Evolutionary conservation across 2,329 filamentous ascomycete species (phyloP).

Genomic region (Kalmusia sp.): DNA sequence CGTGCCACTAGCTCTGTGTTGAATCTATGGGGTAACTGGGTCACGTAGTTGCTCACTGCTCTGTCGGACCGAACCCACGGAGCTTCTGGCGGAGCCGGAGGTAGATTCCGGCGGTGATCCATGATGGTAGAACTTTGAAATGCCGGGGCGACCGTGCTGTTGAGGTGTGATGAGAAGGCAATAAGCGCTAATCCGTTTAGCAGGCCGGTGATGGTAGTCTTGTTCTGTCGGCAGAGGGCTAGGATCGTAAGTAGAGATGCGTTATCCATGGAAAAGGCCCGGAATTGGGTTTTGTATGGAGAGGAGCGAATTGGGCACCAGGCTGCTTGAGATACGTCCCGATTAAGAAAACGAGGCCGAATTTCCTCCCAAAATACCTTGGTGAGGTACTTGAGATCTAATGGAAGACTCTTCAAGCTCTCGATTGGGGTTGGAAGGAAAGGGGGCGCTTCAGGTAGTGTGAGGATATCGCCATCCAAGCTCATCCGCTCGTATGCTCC

Average conservation of each 20-base stretch:
- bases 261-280: slow-evolving; percentile 20
- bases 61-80: slow-evolving; percentile 20
- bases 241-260: slow-evolving; percentile 20
- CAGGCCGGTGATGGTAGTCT: slow-evolving; percentile 29
- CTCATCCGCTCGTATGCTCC: slow-evolving; percentile 21
- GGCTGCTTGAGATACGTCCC: slow-evolving; percentile 16
- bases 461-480: slow-evolving; percentile 29
- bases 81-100: slow-evolving; percentile 20
- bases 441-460: slow-evolving; percentile 26
- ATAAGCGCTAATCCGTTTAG: slow-evolving; percentile 24
- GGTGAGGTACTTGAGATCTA: slow-evolving; percentile 18
- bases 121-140: slow-evolving; percentile 26
- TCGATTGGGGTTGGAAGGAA: slow-evolving; percentile 36
- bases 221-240: slow-evolving; percentile 25
- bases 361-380: slow-evolving; percentile 20
- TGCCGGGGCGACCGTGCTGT: slow-evolving; percentile 22
- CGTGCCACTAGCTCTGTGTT: slow-evolving; percentile 24
- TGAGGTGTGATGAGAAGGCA: slow-evolving; percentile 21
- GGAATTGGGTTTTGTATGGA: slow-evolving; percentile 22
- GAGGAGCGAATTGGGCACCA: slow-evolving; percentile 20
- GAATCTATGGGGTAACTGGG: slow-evolving; percentile 22
- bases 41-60: slow-evolving; percentile 26
- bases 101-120: slow-evolving; percentile 26
- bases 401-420: slow-evolving; percentile 21
- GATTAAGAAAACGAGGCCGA: slow-evolving; percentile 17